Base-by-base conservation (phyloP, 495 filamentous ascomycete genomes). In the Ascodesmis nigricans region DNA sequence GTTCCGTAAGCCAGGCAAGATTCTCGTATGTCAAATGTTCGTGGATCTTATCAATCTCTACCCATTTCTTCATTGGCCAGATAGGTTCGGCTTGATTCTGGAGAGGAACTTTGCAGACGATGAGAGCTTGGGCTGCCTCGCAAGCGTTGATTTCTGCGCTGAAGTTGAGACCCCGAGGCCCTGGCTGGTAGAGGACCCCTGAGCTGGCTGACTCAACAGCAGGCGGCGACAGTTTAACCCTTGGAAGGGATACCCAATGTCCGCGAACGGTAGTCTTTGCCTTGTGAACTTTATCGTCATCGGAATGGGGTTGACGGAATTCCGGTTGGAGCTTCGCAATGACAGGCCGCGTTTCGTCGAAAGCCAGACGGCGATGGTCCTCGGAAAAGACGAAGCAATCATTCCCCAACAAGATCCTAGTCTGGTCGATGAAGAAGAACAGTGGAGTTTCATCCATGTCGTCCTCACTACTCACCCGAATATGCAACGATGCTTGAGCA, bases 321-420 rank as follows among this genome's bases (percentile, higher is more conserved):
- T 31, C 29, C 0, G 53, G 36, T 3, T 45, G 31, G n/a, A 71
- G 45, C 16, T 45, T 53, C 4, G 67, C 60, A 29, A 71, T 41
- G 1, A 59, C 46, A 7, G 46, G 38, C 14, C 75, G 62, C 27
- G 55, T 40, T 31, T 71, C 64, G 22, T 73, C 65, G 9, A 59
- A 58, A 10, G 67, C 55, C 3, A 69, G 53, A 4, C 63, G 57
- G 1, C 56, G 43, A 29, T 58, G 62, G 5, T 67, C 56, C 4
- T 58, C 33, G 1, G 73, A 62, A 44, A 83, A 78, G 10, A 80
- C 67, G 44, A 69, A 83, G 1, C 46, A 45, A 49, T 84, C 77
- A 2, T 63, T 28, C 0, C 54, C 41, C 0, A 59, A 47, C 2
- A 62, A 60, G 7, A 60, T 53, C 23, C 56, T 60, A 2, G 55